Evolutionary conservation across 2,329 filamentous ascomycete species (phyloP), one percentile per base, ranked within the genome.

Genomic region (Paecilomyces fulvus): DNA sequence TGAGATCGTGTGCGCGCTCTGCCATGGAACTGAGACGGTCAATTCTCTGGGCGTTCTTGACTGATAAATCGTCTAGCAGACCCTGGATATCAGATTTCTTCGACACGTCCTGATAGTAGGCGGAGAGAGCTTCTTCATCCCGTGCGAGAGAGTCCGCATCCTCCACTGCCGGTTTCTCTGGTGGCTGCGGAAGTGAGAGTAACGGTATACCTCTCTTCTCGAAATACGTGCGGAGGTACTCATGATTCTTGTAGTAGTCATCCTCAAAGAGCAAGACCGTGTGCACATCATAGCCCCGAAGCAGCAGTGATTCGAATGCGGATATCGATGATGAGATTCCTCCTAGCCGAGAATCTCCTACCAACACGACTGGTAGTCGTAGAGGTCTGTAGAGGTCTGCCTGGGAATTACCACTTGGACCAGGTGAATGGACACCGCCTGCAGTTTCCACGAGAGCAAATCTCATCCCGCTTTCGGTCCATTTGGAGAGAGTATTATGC

Each of bases 281-380:
- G 57, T 86, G 82, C 8, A 95, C 77, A 60, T 92, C 87, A 63
- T 92, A 92, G 1, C 90, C 90, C 17, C 90, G 81, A n/a, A 92
- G 74, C 51, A 82, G 79, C 1, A 95, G 77, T 1, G 88, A 90
- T 71, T 95, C 90, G 61, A 84, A 92, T 0, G 90, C 88, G 0
- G 88, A 86, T 49, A 95, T 88, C 0, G 90, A 90, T 5, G 87
- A 81, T 0, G 87, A 89, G 56, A 95, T 94, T 0, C 90, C 90
- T 0, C 90, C 90, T 0, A 94, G 79, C 21, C 83, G 82, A 28
- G 84, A 79, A 67, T 95, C 90, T 6, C 87, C 89, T 0, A 95
- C 79, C 0, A 95, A 80, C 12, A 94, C 73, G 1, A 87, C 81
- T 0, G 90, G 89, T 0, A 88, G 72, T n/a, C 89, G 80, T 1